Evolutionary conservation across 73 alveolate genomes (phyloP).

Genomic region (Paramecium pentaurelia): DNA sequence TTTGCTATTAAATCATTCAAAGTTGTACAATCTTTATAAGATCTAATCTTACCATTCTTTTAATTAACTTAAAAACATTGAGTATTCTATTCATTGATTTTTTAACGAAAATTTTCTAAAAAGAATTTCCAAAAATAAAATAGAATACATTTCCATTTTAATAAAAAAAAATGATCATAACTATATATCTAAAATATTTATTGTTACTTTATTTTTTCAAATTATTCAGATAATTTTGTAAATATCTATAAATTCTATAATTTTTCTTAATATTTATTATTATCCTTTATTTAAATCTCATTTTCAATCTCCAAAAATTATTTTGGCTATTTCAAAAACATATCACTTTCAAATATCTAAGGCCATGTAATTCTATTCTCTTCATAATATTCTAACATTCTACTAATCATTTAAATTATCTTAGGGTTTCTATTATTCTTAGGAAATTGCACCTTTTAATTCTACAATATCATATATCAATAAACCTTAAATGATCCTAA

Average conservation of each 20-base stretch:
- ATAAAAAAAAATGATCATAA: background rate
- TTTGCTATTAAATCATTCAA: background rate
- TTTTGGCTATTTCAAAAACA: background rate
- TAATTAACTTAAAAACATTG: background rate
- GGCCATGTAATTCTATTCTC: constrained; percentile 28
- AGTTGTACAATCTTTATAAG: background rate
- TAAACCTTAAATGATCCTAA: background rate
- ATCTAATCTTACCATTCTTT: background rate
- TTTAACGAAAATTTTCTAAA: background rate
- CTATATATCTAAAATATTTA: background rate
- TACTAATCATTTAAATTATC: background rate
- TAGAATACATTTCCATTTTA: constrained; percentile 30
- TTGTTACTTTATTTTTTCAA: background rate
- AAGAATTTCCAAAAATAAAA: constrained; percentile 2
- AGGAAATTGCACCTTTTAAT: background rate
- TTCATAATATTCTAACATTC: constrained; percentile 37
- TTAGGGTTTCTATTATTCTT: background rate
- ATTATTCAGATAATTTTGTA: background rate
- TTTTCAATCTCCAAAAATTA: background rate
- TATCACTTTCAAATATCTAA: background rate
- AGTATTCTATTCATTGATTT: background rate
- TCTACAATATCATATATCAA: background rate
- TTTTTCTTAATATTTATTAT: background rate
- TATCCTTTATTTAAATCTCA: background rate
- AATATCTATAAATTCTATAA: background rate